phyloP scores from a whole-genome alignment of 2,329 filamentous ascomycete species.

The Teratosphaeria viscida region DNA sequence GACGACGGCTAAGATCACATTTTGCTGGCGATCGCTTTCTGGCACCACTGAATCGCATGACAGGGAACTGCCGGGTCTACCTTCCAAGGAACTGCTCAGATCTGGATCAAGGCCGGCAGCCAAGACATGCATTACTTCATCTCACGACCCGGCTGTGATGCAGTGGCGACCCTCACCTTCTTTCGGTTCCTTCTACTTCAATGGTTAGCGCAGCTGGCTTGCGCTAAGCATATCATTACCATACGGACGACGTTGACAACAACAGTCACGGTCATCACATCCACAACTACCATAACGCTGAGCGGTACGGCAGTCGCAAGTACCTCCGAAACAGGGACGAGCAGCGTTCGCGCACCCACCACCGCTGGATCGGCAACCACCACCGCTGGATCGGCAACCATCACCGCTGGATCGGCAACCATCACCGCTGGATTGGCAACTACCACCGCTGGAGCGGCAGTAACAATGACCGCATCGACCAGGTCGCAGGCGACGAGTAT shows the following conservation, averaged over 20 bases:
- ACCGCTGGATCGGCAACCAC: background rate
- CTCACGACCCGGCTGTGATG: background rate
- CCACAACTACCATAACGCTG: slow-evolving; percentile 11
- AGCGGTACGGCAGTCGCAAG: background rate
- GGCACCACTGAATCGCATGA: background rate
- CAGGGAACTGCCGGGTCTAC: background rate
- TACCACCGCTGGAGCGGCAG: background rate
- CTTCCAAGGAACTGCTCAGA: background rate
- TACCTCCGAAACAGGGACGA: slow-evolving; percentile 5
- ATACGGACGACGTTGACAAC: slow-evolving; percentile 9
- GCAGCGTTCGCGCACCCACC: background rate
- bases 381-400: background rate
- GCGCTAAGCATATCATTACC: background rate
- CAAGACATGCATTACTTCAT: background rate
- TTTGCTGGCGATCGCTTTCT: background rate
- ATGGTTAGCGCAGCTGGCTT: background rate
- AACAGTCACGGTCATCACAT: slow-evolving; percentile 14
- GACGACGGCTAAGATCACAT: background rate
- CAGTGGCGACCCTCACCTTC: background rate
- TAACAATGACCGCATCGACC: background rate
- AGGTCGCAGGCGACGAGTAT: background rate
- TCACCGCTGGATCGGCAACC: background rate
- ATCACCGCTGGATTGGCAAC: background rate
- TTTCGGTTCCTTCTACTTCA: background rate
- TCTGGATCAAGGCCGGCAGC: background rate